A percentile compares a stretch with the other conserved stretches of the same genome.
Conservation (phyloP, 2,329 filamentous ascomycete species). For the Clonostachys rhizophaga region DNA sequence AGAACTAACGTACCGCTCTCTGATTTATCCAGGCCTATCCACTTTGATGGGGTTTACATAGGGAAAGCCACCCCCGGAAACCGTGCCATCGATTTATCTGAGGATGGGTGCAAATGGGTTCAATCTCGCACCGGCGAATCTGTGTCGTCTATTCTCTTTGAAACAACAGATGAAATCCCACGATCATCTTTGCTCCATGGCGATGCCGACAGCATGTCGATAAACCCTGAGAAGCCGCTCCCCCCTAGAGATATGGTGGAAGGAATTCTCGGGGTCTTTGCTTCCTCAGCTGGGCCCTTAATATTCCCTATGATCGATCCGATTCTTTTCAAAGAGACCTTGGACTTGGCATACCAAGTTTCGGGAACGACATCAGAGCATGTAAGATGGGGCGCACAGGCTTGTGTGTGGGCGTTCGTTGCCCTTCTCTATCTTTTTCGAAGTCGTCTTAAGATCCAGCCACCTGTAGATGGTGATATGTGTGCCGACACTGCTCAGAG, state of each 20-base stretch:
- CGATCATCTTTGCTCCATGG: no score
- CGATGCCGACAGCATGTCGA: no score
- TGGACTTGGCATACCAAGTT: neutral
- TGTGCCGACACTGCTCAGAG: constrained; percentile 16
- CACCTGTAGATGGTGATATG: neutral
- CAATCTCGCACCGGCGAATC: no score
- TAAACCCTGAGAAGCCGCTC: neutral
- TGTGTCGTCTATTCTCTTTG: no score
- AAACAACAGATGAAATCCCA: no score
- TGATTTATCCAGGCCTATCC: no score
- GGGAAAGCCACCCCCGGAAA: no score
- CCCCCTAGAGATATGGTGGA: neutral
- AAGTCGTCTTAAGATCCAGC: constrained; percentile 21
- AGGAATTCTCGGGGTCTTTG: neutral
- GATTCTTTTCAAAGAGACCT: neutral
- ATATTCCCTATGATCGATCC: neutral
- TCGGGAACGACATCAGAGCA: neutral
- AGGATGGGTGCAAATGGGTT: no score
- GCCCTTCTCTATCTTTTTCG: constrained; percentile 24
- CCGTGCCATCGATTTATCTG: no score
- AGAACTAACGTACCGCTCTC: no score
- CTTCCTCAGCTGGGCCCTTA: neutral
- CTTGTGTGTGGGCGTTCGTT: constrained; percentile 18
- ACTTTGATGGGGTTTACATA: no score
- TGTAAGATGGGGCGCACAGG: neutral